Percentiles rank a stretch among this genome's conserved stretches.
Evolutionary conservation across 2,329 filamentous ascomycete species (phyloP).

Genomic region (Colletotrichum sp.): DNA sequence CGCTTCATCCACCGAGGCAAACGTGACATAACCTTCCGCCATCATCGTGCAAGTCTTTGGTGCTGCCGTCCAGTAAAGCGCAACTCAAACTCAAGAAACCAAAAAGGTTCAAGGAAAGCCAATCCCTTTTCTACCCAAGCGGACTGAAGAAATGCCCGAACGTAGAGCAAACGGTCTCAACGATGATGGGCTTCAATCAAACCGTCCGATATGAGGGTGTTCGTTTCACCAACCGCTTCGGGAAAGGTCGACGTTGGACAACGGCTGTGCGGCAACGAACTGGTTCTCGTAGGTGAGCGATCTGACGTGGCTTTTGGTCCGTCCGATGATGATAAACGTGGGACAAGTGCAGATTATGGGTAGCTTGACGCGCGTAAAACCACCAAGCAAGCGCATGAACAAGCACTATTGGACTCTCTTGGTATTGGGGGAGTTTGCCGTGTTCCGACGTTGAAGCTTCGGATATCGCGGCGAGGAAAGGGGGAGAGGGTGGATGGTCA

Average conservation of each 20-base stretch:
- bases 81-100: background rate
- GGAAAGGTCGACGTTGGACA: background rate
- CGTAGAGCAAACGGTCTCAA: background rate
- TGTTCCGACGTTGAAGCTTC: background rate
- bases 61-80: background rate
- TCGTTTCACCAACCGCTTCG: conserved; percentile 10
- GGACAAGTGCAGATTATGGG: background rate
- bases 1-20: background rate
- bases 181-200: conserved; percentile 2
- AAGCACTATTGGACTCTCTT: background rate
- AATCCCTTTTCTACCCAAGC: background rate
- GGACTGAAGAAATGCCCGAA: background rate
- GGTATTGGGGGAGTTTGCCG: background rate
- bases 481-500: background rate
- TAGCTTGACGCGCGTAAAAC: background rate
- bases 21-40: background rate
- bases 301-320: conserved; percentile 2
- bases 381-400: background rate
- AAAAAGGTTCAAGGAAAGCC: background rate
- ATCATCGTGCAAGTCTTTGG: background rate
- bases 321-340: background rate
- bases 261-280: background rate
- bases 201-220: conserved; percentile 10
- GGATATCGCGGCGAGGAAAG: background rate
- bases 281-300: background rate